Evolutionary conservation across 2,329 filamentous ascomycete species (phyloP).

Genomic region (Diaporthe batatas): DNA sequence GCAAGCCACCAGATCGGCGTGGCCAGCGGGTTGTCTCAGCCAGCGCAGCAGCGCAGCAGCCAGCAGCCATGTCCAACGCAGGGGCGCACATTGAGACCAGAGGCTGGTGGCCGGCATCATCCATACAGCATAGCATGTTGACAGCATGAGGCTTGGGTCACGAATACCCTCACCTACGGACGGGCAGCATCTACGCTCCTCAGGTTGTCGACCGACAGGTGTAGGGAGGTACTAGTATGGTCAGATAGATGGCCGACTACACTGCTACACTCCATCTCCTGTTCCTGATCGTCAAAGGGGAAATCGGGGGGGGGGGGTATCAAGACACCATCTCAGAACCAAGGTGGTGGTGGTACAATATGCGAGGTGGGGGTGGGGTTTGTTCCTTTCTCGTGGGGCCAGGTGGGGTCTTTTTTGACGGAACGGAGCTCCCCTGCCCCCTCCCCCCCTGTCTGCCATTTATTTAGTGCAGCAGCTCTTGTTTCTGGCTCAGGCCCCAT

Average conservation of each 20-base stretch:
- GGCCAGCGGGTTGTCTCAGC: background rate
- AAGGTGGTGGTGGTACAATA: background rate
- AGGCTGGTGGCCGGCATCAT: background rate
- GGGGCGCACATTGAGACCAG: background rate
- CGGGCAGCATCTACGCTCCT: background rate
- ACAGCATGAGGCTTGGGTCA: too few species aligned
- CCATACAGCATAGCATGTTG: too few species aligned
- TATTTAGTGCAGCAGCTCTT: too few species aligned
- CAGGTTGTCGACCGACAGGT: too few species aligned
- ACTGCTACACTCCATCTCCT: background rate
- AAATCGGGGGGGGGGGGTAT: background rate
- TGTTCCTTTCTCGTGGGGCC: conserved; percentile 7
- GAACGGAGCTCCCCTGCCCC: background rate
- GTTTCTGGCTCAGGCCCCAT: background rate
- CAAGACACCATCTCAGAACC: background rate
- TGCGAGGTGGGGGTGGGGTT: background rate
- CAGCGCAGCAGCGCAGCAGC: too few species aligned
- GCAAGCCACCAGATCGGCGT: background rate
- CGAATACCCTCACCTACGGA: background rate
- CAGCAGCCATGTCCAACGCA: background rate
- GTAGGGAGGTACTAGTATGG: too few species aligned
- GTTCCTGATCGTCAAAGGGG: background rate
- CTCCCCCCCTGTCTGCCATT: background rate
- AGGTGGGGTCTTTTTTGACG: background rate
- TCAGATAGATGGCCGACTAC: too few species aligned